Base-by-base conservation (phyloP, 495 filamentous ascomycete genomes). In the Coniosporium apollinis region DNA sequence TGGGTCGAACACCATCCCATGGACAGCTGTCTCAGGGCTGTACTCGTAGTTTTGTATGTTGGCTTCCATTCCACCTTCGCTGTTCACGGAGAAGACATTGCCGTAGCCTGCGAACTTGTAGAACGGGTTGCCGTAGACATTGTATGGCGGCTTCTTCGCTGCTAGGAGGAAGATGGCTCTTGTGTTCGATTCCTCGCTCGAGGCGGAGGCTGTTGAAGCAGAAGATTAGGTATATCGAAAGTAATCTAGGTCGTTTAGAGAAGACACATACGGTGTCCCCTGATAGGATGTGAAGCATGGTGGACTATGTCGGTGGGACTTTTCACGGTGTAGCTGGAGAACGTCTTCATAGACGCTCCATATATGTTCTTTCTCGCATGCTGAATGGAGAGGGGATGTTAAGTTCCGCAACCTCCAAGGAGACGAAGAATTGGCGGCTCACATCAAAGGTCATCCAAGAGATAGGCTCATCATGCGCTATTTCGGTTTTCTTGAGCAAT, bases 371-470 rank as follows among this genome's bases (percentile, higher is more conserved):
- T 83, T 55, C 75, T 79, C 37, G 67, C 61, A 51, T 89, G 79
- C 66, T 79, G 48, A 34, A 34, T 19, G 33, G 10, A 45, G 9
- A 10, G n/a, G 20, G n/a, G 20, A 19, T 36, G 3, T 15, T 58
- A 19, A 57, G 55, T 36, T 33, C 36, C 5, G 16, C 22, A 19
- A 30, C 20, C 2, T 25, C n/a, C 19, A 15, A 28, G 11, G 24
- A 26, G 19, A 16, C 11, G 25, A 19, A 16, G 36, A 28, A 17
- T 15, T 4, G 9, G 22, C 33, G 11, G 55, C 69, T 54, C 61
- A 80, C 77, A 48, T 82, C 76, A 47, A 86, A 83, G 26, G 78
- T 76, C 75, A 89, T 84, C 82, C 82, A 89, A 45, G 79, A 85
- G 48, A 89, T 86, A 3, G 82, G 76, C 59, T 89, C 79, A 30